Evolutionary conservation across 164 flowering plant species (phyloP).

Genomic region (Piper longum): DNA sequence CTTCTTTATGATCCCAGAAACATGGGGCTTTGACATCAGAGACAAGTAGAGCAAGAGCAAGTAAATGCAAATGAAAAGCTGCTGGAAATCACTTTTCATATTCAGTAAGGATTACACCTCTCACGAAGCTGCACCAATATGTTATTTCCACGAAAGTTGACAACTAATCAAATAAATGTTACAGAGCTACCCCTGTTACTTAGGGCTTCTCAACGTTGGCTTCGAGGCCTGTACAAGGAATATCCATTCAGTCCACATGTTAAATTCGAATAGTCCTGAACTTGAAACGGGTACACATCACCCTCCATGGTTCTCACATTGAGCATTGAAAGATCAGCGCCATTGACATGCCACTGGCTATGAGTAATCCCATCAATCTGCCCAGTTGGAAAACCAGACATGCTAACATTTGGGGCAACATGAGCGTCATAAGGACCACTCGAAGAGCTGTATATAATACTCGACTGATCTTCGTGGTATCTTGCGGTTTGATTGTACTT

Average conservation of each 20-base stretch:
- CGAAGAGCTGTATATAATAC: constrained; percentile 28
- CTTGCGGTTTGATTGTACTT: constrained; percentile 41
- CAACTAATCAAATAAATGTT: constrained; percentile 1
- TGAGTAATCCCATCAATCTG: constrained; percentile 45
- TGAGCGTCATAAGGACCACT: constrained; percentile 25
- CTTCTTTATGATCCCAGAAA: background rate
- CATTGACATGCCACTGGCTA: constrained; percentile 50
- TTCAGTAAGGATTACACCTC: constrained; percentile 21
- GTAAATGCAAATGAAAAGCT: constrained; percentile 4
- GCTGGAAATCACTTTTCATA: constrained; percentile 28
- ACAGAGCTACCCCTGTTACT: background rate
- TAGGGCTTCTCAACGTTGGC: constrained; percentile 29
- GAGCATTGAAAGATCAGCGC: constrained; percentile 35
- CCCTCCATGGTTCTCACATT: constrained; percentile 27
- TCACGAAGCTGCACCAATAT: constrained; percentile 23
- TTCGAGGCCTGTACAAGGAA: constrained; percentile 50
- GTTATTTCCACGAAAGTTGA: constrained; percentile 22
- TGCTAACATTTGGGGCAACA: constrained; percentile 26
- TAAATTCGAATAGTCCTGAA: constrained; percentile 46
- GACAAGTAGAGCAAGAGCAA: background rate
- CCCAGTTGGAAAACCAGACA: constrained; percentile 34
- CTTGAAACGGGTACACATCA: constrained; percentile 37
- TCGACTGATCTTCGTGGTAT: constrained; percentile 44
- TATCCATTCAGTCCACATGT: constrained; percentile 52
- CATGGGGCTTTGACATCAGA: background rate